phyloP scores from a whole-genome alignment of 352 stramenopile genomes.

The Phytophthora citricola region DNA sequence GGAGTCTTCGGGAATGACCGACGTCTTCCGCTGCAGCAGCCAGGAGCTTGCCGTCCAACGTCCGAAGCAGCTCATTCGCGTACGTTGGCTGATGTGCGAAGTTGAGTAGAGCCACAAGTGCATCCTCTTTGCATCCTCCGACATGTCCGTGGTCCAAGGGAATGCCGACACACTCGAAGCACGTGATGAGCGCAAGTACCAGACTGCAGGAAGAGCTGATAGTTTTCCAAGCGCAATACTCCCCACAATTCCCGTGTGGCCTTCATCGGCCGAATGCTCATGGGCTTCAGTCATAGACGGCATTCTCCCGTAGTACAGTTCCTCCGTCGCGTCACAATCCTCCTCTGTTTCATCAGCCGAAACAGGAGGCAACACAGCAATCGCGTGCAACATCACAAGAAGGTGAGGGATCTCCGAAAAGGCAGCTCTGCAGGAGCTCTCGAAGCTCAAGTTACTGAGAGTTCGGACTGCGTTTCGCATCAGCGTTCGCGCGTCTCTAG shows the following conservation, averaged over 20 bases:
- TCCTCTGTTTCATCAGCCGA: conserved; percentile 5
- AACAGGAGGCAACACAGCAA: conserved; percentile 36
- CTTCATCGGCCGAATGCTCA: neutral
- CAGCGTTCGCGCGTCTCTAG: conserved; percentile 39
- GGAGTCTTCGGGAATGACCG: conserved; percentile 46
- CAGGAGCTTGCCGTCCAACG: conserved; percentile 63
- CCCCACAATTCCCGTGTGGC: neutral
- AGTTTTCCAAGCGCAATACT: conserved; percentile 4
- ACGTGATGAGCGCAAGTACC: conserved; percentile 25
- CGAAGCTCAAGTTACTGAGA: conserved; percentile 17
- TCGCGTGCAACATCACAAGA: conserved; percentile 52
- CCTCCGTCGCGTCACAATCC: neutral
- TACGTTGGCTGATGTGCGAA: conserved; percentile 59
- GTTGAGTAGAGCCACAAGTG: conserved; percentile 70
- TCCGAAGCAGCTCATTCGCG: conserved; percentile 57
- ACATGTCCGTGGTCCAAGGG: conserved; percentile 36
- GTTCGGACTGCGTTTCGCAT: conserved; percentile 49
- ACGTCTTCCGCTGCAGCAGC: conserved; percentile 48
- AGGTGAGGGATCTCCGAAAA: conserved; percentile 64
- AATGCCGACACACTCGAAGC: conserved; percentile 15
- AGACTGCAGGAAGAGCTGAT: conserved; percentile 11
- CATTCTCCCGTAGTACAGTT: conserved; percentile 9
- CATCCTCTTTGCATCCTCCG: conserved; percentile 68
- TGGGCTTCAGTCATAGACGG: conserved; percentile 16
- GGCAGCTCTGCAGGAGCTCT: neutral